Percentiles rank a stretch among this genome's conserved stretches.
Conservation (phyloP, 306 rosid genomes). For the Fagus sylvatica region DNA sequence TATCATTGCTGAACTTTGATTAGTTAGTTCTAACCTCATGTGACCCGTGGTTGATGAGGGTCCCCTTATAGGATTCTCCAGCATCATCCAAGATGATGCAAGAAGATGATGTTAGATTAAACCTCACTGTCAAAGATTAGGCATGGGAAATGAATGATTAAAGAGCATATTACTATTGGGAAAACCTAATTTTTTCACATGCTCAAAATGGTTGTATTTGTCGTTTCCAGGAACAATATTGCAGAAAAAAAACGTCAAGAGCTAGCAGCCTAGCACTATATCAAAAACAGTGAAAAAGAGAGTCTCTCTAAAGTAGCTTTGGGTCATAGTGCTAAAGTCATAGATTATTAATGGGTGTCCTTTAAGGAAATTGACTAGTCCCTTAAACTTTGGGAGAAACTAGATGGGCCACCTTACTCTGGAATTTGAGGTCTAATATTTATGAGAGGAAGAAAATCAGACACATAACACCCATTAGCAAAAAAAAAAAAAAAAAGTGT, state of each 20-base stretch:
- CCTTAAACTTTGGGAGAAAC: neutral
- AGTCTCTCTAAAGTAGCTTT: constrained; percentile 37
- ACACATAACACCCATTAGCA: neutral
- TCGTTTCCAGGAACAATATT: neutral
- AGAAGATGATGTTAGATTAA: neutral
- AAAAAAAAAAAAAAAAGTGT: no score
- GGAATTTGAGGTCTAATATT: neutral
- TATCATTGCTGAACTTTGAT: neutral
- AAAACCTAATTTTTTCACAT: neutral
- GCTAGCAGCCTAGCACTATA: neutral
- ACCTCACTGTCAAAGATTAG: neutral
- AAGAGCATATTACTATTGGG: no score
- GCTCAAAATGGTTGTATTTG: neutral
- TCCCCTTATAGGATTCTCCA: no score
- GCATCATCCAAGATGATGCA: neutral
- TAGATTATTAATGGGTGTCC: neutral
- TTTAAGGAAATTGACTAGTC: neutral
- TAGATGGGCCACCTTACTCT: constrained; percentile 4
- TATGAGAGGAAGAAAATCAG: neutral
- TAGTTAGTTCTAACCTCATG: neutral
- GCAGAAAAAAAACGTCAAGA: constrained; percentile 10
- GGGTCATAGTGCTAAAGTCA: constrained; percentile 21
- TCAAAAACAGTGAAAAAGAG: neutral
- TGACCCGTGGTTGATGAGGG: neutral
- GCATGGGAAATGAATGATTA: neutral